A percentile compares a stretch with the other conserved stretches of the same genome.
phyloP scores from a whole-genome alignment of 2,329 filamentous ascomycete species.

The Aciculosporium take region DNA sequence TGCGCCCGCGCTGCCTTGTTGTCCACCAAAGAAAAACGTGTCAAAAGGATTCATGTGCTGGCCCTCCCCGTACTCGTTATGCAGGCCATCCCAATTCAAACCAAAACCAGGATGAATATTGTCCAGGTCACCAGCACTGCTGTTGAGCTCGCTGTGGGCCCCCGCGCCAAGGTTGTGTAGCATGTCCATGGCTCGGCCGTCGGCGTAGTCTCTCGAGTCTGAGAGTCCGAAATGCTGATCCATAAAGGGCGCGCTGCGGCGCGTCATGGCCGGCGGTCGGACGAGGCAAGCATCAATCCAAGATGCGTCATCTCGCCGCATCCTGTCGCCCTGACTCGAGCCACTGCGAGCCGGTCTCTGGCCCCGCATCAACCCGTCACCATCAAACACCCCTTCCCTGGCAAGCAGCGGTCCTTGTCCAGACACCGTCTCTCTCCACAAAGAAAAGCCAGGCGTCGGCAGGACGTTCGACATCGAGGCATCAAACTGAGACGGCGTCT shows the following conservation, averaged over 20 bases:
- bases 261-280: conserved; percentile 28
- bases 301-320: conserved; percentile 17
- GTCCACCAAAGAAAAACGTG: conserved; percentile 56
- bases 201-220: conserved; percentile 26
- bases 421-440: conserved; percentile 17
- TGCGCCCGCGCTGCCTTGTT: conserved; percentile 19
- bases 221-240: conserved; percentile 21
- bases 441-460: conserved; percentile 27
- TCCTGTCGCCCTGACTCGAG: conserved; percentile 17
- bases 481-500: conserved; percentile 22
- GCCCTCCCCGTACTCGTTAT: conserved; percentile 48
- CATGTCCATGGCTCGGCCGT: conserved; percentile 40
- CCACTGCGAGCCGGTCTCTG: conserved; percentile 16
- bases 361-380: conserved; percentile 16
- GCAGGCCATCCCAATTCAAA: conserved; percentile 47
- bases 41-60: conserved; percentile 56
- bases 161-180: conserved; percentile 29
- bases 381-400: conserved; percentile 23
- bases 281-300: conserved; percentile 28
- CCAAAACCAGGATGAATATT: conserved; percentile 53
- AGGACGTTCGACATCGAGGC: conserved; percentile 24
- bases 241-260: conserved; percentile 19
- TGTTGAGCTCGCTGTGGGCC: conserved; percentile 18
- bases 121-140: conserved; percentile 27
- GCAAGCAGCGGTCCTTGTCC: conserved; percentile 24